Percentiles rank a stretch among this genome's conserved stretches.
Conservation (phyloP, 2,329 filamentous ascomycete genomes). For the Macrophomina pseudophaseolina region DNA sequence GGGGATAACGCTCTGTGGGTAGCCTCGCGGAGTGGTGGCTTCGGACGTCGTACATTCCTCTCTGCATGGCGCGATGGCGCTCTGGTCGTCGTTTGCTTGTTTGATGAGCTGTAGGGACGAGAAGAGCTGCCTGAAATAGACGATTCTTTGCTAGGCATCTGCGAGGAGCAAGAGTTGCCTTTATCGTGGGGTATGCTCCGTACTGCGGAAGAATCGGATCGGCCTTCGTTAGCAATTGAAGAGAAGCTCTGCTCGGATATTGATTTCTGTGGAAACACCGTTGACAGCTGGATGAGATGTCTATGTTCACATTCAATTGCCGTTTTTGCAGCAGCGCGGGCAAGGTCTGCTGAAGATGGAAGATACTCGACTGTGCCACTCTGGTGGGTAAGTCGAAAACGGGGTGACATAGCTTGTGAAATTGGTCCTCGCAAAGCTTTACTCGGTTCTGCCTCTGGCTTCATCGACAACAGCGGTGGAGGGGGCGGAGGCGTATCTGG, state of each 20-base stretch:
- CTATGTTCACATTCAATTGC: neutral
- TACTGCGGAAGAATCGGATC: neutral
- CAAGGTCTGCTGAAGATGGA: neutral
- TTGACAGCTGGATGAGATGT: neutral
- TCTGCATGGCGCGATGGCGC: neutral
- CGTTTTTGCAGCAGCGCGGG: neutral
- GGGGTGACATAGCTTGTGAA: neutral
- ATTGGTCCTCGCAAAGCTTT: neutral
- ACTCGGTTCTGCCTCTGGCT: neutral
- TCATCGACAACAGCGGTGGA: conserved; percentile 13
- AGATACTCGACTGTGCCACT: neutral
- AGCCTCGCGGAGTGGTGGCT: neutral
- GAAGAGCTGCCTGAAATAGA: neutral
- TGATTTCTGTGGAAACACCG: neutral
- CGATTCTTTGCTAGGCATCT: neutral
- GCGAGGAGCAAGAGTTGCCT: neutral
- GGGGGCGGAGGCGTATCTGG: conserved; percentile 15
- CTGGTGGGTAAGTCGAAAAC: neutral
- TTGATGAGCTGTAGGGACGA: neutral
- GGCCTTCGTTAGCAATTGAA: neutral
- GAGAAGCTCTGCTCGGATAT: neutral
- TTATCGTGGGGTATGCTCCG: too few species aligned
- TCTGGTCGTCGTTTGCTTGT: too few species aligned
- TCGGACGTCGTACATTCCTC: neutral
- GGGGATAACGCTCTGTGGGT: neutral